Evolutionary conservation across 768 basidiomycete genomes (phyloP).

Genomic region (Pisolithus orientalis): DNA sequence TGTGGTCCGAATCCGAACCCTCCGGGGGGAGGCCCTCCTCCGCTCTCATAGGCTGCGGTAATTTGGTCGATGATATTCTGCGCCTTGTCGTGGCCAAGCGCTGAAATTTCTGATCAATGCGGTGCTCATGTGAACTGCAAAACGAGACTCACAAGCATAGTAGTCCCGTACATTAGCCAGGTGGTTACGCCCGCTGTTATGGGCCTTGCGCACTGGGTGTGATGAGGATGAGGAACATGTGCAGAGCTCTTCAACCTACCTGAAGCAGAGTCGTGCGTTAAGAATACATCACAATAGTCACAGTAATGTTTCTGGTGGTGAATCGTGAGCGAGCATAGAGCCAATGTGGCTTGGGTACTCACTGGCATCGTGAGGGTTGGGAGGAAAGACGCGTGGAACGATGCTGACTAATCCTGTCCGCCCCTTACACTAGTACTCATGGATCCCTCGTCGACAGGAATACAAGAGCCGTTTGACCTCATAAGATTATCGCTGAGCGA

Average conservation of each 20-base stretch:
- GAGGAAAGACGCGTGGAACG: conserved; percentile 24
- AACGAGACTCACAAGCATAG: conserved; percentile 69
- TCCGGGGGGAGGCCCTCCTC: conserved; percentile 80
- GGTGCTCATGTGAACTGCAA: not conserved
- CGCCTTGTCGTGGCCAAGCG: conserved; percentile 92
- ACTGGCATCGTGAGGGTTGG: conserved; percentile 52
- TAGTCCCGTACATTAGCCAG: conserved; percentile 95
- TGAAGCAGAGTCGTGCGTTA: conserved; percentile 92
- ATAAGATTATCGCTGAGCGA: conserved; percentile 95
- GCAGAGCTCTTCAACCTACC: conserved; percentile 38
- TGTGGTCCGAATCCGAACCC: conserved; percentile 85
- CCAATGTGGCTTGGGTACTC: conserved; percentile 21
- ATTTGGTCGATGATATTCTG: conserved; percentile 99
- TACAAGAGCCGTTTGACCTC: conserved; percentile 96
- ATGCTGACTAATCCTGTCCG: conserved; percentile 20
- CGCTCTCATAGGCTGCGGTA: conserved; percentile 84
- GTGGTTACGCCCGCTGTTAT: conserved; percentile 97
- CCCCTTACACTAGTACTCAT: conserved; percentile 30
- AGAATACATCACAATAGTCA: conserved; percentile 89
- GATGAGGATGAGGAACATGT: conserved; percentile 6
- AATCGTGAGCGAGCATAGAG: conserved; percentile 2
- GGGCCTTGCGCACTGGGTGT: conserved; percentile 84
- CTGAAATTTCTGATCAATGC: conserved; percentile 31
- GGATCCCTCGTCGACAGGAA: conserved; percentile 67
- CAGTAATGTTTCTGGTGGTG: conserved; percentile 79